A percentile compares a stretch with the other conserved stretches of the same genome.
phyloP scores from a whole-genome alignment of 768 basidiomycete species.

The Phanerodontia chrysosporium region DNA sequence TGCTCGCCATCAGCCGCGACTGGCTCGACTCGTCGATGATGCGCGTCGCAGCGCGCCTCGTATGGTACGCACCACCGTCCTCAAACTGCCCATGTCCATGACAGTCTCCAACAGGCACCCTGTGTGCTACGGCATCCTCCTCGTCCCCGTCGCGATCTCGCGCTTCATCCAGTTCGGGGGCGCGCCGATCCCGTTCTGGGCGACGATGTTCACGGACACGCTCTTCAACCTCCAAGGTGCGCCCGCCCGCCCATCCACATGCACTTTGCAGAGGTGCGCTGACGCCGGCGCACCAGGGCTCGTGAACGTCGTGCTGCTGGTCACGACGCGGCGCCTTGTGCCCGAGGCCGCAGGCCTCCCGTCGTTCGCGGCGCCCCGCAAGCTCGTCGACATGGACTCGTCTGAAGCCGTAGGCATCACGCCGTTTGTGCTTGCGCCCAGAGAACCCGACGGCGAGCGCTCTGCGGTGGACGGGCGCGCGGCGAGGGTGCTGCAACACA shows the following conservation, averaged over 20 bases:
- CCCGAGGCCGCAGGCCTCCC: conserved; percentile 24
- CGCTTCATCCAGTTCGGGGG: conserved; percentile 29
- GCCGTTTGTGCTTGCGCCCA: conserved; percentile 23
- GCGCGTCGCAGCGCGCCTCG: conserved; percentile 27
- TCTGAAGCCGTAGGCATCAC: conserved; percentile 26
- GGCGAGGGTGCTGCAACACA: not conserved
- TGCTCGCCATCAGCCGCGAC: conserved; percentile 29
- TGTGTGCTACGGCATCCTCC: conserved; percentile 29
- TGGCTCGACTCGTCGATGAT: conserved; percentile 29
- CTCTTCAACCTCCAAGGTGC: conserved; percentile 31
- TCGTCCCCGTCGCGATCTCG: conserved; percentile 31
- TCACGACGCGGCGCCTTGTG: conserved; percentile 27
- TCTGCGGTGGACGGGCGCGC: too few relatives aligned
- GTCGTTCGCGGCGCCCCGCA: conserved; percentile 22
- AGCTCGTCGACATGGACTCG: conserved; percentile 20
- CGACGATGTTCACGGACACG: conserved; percentile 29
- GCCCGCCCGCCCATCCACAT: too few relatives aligned
- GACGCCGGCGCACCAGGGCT: conserved; percentile 21
- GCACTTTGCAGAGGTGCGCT: too few relatives aligned
- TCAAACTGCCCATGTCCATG: not conserved
- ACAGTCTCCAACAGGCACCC: not conserved
- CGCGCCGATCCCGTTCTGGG: conserved; percentile 23
- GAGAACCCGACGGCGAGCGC: not conserved
- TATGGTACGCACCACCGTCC: conserved; percentile 25
- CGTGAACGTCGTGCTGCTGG: conserved; percentile 28